These are phyloP conservation scores for Dissophora ornata DNA, from an alignment of 192 early-diverging fungal species.

Conservation along the genomic window DNA sequence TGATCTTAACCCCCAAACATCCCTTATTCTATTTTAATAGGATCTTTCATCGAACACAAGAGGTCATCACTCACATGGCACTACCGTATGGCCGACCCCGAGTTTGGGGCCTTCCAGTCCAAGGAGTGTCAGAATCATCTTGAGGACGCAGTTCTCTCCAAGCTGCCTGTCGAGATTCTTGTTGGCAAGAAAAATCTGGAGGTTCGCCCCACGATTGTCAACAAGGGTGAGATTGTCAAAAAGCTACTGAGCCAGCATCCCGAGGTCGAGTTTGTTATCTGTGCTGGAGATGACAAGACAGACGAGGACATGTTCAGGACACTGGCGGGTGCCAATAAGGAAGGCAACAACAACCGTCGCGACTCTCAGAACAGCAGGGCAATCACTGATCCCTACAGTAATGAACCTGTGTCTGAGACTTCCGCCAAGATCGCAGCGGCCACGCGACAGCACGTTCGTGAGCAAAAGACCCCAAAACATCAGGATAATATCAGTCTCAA, in stretches of 20 bases:
- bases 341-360: constrained; percentile 1
- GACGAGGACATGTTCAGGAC: constrained; percentile 98
- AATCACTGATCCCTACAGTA: constrained; percentile 27
- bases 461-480: constrained; percentile 9
- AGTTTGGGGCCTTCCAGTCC: constrained; percentile 95
- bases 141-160: constrained; percentile 90
- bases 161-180: constrained; percentile 93
- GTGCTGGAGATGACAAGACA: constrained; percentile 97
- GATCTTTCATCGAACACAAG: constrained; percentile 93
- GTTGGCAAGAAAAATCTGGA: constrained; percentile 98
- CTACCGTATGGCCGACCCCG: constrained; percentile 93
- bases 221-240: constrained; percentile 98
- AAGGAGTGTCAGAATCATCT: constrained; percentile 98
- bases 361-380: constrained; percentile 14
- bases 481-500: not conserved
- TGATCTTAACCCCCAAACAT: too few relatives aligned
- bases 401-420: constrained; percentile 30
- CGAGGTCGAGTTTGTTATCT: constrained; percentile 89
- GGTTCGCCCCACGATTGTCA: constrained; percentile 90
- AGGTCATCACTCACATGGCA: constrained; percentile 96
- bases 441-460: constrained; percentile 20
- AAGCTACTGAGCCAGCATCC: constrained; percentile 72
- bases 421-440: constrained; percentile 46
- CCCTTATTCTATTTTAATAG: constrained; percentile 3
- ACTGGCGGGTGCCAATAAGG: constrained; percentile 45